Base-by-base conservation (phyloP, 108 stramenopile genomes). In the Cylindrotheca closterium region DNA sequence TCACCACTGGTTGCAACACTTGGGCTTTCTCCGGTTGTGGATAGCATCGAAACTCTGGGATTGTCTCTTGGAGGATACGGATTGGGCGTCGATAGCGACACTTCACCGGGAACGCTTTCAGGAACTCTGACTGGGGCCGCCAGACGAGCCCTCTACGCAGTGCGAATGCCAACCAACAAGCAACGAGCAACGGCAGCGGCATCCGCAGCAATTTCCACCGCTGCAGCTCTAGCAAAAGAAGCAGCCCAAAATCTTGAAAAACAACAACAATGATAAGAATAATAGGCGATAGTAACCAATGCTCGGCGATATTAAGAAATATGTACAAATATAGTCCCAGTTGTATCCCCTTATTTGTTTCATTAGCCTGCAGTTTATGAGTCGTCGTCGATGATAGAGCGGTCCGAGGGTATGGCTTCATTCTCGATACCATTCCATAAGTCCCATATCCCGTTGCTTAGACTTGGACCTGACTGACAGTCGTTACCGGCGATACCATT, bases 81-180 rank as follows among this genome's bases (percentile, higher is more conserved):
- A 50, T 24, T 71, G 0, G 70, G 61, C 7, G 73, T 91, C n/a
- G 51, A 90, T 12, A 65, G 67, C 47, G 88, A 86, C 3, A 74
- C 81, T 24, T 70, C 75, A 10, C 83, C 85, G 7, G 83, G 84
- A 33, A 68, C 85, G 51, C 63, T 85, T 5, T 56, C 61, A 10
- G 70, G 70, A 4, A 71, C 70, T 31, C 70, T 71, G 4, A 62
- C 32, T 23, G 70, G 70, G 7, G 62, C 62, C 12, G 46, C 60
- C 17, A 55, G 91, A 55, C 59, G 91, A 37, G 72, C 74, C 22
- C 78, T 93, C 21, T 93, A 93, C 53, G 82, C 81, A 30, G 77
- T 85, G 23, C 79, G 92, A 47, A 91, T 91, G 89, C 92, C 92
- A 19, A 93, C 92, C 4, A 56, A 51, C 15, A 63, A 63, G 19